Evolutionary conservation across 805 yeast species (phyloP).

Genomic region (Pichia eremophila): DNA sequence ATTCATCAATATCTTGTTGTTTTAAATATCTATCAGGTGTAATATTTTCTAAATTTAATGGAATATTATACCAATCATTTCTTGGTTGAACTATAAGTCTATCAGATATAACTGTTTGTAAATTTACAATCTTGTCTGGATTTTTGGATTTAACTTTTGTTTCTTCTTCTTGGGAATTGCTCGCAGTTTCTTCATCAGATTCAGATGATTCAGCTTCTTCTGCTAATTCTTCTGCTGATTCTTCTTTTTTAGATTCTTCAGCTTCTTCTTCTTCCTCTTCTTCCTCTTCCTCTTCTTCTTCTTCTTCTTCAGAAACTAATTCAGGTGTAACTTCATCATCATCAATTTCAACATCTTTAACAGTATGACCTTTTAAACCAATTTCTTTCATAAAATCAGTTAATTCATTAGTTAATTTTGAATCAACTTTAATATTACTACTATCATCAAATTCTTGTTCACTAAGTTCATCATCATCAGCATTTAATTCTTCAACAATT

Average conservation of each 20-base stretch:
- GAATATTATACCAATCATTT: constrained; percentile 69
- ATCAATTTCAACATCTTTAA: constrained; percentile 28
- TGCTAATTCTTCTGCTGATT: constrained; percentile 25
- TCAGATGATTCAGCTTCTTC: constrained; percentile 24
- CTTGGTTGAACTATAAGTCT: constrained; percentile 52
- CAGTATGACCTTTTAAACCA: constrained; percentile 43
- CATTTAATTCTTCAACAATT: constrained; percentile 43
- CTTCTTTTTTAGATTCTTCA: constrained; percentile 20
- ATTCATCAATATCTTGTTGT: constrained; percentile 47
- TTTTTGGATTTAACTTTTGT: constrained; percentile 9
- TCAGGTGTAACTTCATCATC: constrained; percentile 25
- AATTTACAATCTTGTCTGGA: constrained; percentile 21
- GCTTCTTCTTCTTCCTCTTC: constrained; percentile 25
- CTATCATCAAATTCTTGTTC: constrained; percentile 43
- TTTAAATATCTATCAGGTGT: constrained; percentile 30
- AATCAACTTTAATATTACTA: constrained; percentile 35
- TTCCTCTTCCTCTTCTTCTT: constrained; percentile 19
- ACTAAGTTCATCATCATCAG: constrained; percentile 35
- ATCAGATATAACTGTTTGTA: constrained; percentile 45
- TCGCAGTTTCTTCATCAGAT: constrained; percentile 16
- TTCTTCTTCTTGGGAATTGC: background rate
- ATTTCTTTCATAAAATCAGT: constrained; percentile 54
- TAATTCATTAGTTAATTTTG: constrained; percentile 43
- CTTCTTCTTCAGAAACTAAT: constrained; percentile 16
- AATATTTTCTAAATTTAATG: constrained; percentile 25